Evolutionary conservation across 2,329 filamentous ascomycete species (phyloP).

Genomic region (Colletotrichum endophyticum): DNA sequence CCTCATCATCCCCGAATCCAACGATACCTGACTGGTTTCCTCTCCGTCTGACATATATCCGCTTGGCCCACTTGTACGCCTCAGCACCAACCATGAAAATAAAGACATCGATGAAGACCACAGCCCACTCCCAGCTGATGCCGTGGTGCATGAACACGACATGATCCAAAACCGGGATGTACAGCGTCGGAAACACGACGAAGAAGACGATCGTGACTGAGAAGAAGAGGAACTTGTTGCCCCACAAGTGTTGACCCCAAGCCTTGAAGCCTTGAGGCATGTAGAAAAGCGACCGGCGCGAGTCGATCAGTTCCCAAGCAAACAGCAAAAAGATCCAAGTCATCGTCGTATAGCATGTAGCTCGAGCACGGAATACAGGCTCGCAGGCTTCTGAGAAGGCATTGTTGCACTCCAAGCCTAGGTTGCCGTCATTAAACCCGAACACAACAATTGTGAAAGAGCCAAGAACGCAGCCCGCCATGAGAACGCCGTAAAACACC

Average conservation of each 20-base stretch:
- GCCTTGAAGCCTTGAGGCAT: constrained; percentile 71
- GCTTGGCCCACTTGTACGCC: constrained; percentile 71
- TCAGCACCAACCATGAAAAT: constrained; percentile 71
- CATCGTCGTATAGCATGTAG: constrained; percentile 75
- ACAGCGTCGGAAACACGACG: constrained; percentile 56
- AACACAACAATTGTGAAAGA: constrained; percentile 70
- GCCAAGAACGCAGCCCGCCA: constrained; percentile 66
- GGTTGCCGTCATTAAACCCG: constrained; percentile 58
- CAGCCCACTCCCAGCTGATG: constrained; percentile 68
- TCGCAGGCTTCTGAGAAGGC: constrained; percentile 59
- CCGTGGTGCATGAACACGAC: constrained; percentile 65
- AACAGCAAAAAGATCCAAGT: constrained; percentile 80
- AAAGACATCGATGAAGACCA: constrained; percentile 40
- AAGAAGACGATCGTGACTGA: constrained; percentile 56
- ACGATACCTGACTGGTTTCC: background rate
- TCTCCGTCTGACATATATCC: constrained; percentile 51
- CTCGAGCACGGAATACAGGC: constrained; percentile 72
- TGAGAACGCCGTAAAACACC: constrained; percentile 72
- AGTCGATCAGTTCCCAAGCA: constrained; percentile 79
- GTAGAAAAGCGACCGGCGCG: constrained; percentile 76
- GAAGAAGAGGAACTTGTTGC: constrained; percentile 76
- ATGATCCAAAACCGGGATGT: constrained; percentile 65
- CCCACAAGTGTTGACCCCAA: constrained; percentile 72
- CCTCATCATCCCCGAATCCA: background rate
- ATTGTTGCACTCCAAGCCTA: constrained; percentile 67